These are phyloP conservation scores for Telopea speciosissima DNA, from an alignment of 177 flowering plant species.

Conservation along the genomic window DNA sequence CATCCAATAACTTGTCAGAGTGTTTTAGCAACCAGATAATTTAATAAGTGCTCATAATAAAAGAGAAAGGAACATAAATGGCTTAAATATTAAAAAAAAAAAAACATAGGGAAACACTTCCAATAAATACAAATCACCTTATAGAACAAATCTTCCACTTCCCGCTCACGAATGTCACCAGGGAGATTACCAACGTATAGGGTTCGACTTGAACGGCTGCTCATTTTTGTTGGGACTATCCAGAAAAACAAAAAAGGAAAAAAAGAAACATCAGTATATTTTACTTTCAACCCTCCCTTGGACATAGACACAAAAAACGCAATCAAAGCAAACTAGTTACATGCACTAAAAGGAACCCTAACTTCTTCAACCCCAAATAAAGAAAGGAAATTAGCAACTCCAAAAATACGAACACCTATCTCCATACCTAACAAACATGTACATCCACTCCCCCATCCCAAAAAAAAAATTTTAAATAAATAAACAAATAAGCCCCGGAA, in stretches of 20 bases:
- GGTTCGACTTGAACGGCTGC: slow-evolving; percentile 52
- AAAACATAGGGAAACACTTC: not conserved
- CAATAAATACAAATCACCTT: slow-evolving; percentile 38
- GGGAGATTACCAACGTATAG: slow-evolving; percentile 88
- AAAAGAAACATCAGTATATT: too few relatives aligned
- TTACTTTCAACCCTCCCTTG: too few relatives aligned
- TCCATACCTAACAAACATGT: not conserved
- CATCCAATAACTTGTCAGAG: too few relatives aligned
- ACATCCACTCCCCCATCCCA: not conserved
- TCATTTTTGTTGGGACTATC: slow-evolving; percentile 35
- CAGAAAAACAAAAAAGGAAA: not conserved
- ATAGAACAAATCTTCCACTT: slow-evolving; percentile 81
- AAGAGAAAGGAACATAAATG: too few relatives aligned
- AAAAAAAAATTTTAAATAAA: too few relatives aligned
- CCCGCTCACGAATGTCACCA: slow-evolving; percentile 72
- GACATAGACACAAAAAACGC: too few relatives aligned
- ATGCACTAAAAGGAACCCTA: not conserved
- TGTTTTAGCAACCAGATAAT: too few relatives aligned
- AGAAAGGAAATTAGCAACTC: not conserved
- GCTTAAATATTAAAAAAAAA: too few relatives aligned
- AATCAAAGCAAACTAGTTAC: not conserved
- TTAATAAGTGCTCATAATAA: too few relatives aligned
- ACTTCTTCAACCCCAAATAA: not conserved
- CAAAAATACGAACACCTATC: not conserved
- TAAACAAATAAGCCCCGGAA: not conserved